These are phyloP conservation scores for Plenodomus lindquistii DNA, from an alignment of 2,329 filamentous ascomycete genomes.

Conservation along the genomic window DNA sequence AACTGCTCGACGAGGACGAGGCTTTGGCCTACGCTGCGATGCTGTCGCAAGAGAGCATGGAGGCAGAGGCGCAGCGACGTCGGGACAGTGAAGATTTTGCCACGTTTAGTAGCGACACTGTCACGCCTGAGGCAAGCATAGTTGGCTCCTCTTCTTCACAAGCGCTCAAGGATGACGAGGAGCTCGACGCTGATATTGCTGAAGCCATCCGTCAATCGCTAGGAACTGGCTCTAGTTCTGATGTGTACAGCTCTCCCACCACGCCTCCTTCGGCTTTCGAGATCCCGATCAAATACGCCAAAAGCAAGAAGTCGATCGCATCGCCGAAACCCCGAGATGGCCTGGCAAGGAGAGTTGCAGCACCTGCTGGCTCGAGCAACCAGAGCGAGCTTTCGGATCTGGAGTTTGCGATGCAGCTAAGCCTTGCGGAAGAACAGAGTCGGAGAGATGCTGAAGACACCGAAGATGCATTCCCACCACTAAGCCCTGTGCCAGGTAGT, in stretches of 20 bases:
- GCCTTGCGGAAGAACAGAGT: conserved; percentile 63
- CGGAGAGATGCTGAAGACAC: conserved; percentile 39
- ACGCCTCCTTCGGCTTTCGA: conserved; percentile 38
- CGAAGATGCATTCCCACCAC: conserved; percentile 30
- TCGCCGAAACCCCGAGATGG: conserved; percentile 24
- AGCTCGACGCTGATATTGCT: conserved; percentile 62
- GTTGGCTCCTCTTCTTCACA: conserved; percentile 34
- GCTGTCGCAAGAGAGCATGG: conserved; percentile 62
- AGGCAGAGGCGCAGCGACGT: conserved; percentile 53
- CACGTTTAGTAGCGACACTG: conserved; percentile 40
- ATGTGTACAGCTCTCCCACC: conserved; percentile 8
- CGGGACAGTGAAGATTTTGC: conserved; percentile 48
- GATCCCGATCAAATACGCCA: conserved; percentile 53
- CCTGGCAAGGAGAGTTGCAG: conserved; percentile 31
- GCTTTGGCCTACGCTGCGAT: conserved; percentile 65
- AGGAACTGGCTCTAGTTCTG: conserved; percentile 25
- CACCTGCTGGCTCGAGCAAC: conserved; percentile 42
- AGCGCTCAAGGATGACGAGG: conserved; percentile 47
- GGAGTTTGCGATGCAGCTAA: conserved; percentile 65
- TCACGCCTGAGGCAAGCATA: conserved; percentile 42
- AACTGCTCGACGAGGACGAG: conserved; percentile 68
- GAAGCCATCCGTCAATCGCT: conserved; percentile 64
- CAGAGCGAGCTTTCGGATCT: conserved; percentile 59
- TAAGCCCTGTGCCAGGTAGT: conserved; percentile 24
- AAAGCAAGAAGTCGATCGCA: conserved; percentile 35